These are phyloP conservation scores for Aspergillus terreus DNA, from an alignment of 2,329 filamentous ascomycete genomes.

Conservation along the genomic window DNA sequence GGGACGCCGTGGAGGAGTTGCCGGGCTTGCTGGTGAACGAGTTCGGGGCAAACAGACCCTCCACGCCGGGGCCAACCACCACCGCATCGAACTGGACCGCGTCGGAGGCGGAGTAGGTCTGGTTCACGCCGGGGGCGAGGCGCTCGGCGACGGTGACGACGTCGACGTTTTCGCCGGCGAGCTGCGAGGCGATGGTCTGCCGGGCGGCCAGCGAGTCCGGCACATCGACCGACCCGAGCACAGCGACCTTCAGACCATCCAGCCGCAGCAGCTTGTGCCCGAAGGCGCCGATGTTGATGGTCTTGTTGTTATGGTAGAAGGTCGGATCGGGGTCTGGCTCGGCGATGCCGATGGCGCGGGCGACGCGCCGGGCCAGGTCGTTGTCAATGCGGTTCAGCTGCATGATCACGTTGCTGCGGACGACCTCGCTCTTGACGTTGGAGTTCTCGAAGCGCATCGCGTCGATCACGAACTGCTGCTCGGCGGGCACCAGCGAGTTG, in stretches of 20 bases:
- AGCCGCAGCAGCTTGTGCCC: conserved; percentile 57
- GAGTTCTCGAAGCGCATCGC: conserved; percentile 69
- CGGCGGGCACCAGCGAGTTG: conserved; percentile 63
- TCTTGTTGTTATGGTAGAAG: conserved; percentile 68
- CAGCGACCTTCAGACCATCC: conserved; percentile 60
- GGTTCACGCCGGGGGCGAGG: conserved; percentile 53
- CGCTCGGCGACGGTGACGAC: conserved; percentile 60
- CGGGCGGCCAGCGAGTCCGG: conserved; percentile 49
- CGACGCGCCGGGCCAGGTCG: conserved; percentile 64
- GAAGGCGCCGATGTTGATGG: conserved; percentile 58
- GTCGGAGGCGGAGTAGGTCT: conserved; percentile 63
- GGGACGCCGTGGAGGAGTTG: conserved; percentile 46
- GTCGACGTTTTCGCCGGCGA: conserved; percentile 46
- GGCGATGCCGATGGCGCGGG: conserved; percentile 55
- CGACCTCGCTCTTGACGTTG: conserved; percentile 53
- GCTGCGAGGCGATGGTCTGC: conserved; percentile 45
- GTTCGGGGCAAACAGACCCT: conserved; percentile 46
- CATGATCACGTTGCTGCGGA: conserved; percentile 63
- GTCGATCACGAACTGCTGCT: conserved; percentile 70
- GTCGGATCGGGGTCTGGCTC: conserved; percentile 58
- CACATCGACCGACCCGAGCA: conserved; percentile 51
- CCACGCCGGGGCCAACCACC: conserved; percentile 55
- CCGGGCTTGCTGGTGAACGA: conserved; percentile 18
- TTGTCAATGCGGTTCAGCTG: conserved; percentile 68
- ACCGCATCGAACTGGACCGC: conserved; percentile 47